phyloP scores from a whole-genome alignment of 139 green algal species.

The Picochlorum sp. region DNA sequence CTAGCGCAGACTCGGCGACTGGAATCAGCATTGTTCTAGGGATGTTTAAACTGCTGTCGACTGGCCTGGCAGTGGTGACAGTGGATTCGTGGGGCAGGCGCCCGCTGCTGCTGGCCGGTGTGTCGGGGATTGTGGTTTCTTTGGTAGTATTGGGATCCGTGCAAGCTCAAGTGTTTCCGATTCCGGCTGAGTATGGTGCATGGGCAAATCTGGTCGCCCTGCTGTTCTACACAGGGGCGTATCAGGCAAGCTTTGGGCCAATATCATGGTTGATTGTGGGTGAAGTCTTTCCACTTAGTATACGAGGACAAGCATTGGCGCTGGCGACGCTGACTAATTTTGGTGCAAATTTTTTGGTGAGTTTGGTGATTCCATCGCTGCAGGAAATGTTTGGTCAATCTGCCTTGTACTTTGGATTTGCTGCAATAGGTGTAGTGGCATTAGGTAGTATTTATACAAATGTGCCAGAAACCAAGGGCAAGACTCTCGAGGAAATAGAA shows the following conservation, averaged over 20 bases:
- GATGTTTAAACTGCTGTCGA: constrained; percentile 85
- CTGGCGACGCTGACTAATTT: constrained; percentile 86
- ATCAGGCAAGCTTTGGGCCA: constrained; percentile 86
- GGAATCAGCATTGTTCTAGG: constrained; percentile 60
- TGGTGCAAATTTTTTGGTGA: constrained; percentile 74
- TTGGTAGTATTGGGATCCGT: constrained; percentile 46
- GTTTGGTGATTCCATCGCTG: constrained; percentile 48
- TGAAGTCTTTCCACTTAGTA: constrained; percentile 77
- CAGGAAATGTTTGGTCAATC: constrained; percentile 50
- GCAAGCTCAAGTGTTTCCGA: constrained; percentile 6
- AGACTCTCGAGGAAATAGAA: constrained; percentile 90
- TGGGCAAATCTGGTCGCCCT: constrained; percentile 57
- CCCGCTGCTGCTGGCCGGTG: constrained; percentile 72
- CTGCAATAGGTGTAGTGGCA: constrained; percentile 44
- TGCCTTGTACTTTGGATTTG: constrained; percentile 68
- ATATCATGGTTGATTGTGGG: constrained; percentile 82
- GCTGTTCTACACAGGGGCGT: constrained; percentile 81
- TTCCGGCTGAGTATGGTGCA: background rate
- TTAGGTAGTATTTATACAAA: constrained; percentile 57
- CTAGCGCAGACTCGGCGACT: constrained; percentile 29
- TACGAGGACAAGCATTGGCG: constrained; percentile 64
- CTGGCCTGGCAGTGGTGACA: constrained; percentile 54
- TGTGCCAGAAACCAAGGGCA: constrained; percentile 88
- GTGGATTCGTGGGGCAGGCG: constrained; percentile 70
- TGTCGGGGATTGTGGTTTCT: constrained; percentile 49